Evolutionary conservation across 805 yeast genomes (phyloP).

Genomic region (Hanseniaspora mollemarum): DNA sequence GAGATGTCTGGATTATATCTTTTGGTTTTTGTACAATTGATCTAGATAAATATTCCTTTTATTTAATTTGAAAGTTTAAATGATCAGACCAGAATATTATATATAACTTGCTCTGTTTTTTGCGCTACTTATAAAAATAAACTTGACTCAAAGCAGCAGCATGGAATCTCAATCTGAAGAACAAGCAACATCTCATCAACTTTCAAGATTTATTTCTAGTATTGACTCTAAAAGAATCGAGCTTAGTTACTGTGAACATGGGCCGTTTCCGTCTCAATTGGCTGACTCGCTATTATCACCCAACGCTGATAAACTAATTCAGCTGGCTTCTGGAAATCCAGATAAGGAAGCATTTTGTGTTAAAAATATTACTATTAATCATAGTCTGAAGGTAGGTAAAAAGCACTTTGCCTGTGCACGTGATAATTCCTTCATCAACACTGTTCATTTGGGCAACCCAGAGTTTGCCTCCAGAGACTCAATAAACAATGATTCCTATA

Average conservation of each 20-base stretch:
- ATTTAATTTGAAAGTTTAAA: too few relatives aligned
- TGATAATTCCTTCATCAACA: background rate
- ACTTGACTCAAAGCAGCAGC: too few relatives aligned
- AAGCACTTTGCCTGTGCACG: background rate
- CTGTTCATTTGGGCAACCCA: background rate
- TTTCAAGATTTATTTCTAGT: background rate
- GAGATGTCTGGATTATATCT: too few relatives aligned
- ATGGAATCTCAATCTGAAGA: too few relatives aligned
- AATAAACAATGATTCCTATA: constrained; percentile 33
- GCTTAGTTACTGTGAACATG: constrained; percentile 1
- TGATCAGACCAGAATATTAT: too few relatives aligned
- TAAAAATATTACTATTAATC: constrained; percentile 1
- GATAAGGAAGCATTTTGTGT: constrained; percentile 1
- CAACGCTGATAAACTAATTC: background rate
- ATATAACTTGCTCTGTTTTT: too few relatives aligned
- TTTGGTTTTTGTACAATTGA: too few relatives aligned
- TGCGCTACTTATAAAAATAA: too few relatives aligned
- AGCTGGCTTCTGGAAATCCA: constrained; percentile 2
- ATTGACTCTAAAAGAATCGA: background rate
- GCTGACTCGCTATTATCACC: constrained; percentile 38
- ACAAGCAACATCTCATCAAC: too few relatives aligned
- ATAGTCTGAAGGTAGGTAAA: background rate
- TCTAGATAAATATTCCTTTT: too few relatives aligned
- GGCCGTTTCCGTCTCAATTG: constrained; percentile 20
- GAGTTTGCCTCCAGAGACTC: too few relatives aligned